Percentiles rank a stretch among this genome's conserved stretches.
phyloP scores from a whole-genome alignment of 371 early-diverging fungal species.

The Mortierella sp. region DNA sequence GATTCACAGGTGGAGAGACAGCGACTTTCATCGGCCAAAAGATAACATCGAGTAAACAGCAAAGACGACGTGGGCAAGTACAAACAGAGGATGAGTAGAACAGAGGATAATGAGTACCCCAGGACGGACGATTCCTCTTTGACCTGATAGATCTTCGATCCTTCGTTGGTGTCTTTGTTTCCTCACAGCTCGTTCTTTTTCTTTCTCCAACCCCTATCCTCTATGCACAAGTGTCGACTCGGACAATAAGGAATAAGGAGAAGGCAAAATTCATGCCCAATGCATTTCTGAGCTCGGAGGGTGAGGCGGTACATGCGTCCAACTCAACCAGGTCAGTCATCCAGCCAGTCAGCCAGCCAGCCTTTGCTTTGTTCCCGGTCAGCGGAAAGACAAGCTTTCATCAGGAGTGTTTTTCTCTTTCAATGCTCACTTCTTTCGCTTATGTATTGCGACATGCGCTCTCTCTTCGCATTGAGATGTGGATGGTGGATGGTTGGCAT shows the following conservation, averaged over 20 bases:
- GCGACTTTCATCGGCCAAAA: not conserved
- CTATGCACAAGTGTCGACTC: not conserved
- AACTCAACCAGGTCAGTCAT: too few species aligned
- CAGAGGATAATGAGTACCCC: constrained; percentile 2
- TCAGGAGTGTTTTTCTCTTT: not conserved
- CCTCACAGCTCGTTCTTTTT: not conserved
- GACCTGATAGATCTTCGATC: not conserved
- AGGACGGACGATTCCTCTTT: not conserved
- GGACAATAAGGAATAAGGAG: not conserved
- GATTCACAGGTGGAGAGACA: not conserved
- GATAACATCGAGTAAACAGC: not conserved
- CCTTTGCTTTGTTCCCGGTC: not conserved
- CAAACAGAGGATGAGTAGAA: not conserved
- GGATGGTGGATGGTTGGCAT: too few species aligned
- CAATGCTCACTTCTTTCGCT: not conserved
- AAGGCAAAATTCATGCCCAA: not conserved
- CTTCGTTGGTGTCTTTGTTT: not conserved
- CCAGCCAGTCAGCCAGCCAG: too few species aligned
- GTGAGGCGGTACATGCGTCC: not conserved
- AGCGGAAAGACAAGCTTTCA: not conserved
- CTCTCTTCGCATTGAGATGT: too few species aligned
- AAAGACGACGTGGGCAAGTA: not conserved
- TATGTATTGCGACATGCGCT: too few species aligned
- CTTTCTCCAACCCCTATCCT: constrained; percentile 8
- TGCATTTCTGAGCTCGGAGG: not conserved